Percentiles rank a stretch among this genome's conserved stretches.
These are phyloP conservation scores for Aspergillus versicolor DNA, from an alignment of 2,329 filamentous ascomycete species.

Conservation along the genomic window DNA sequence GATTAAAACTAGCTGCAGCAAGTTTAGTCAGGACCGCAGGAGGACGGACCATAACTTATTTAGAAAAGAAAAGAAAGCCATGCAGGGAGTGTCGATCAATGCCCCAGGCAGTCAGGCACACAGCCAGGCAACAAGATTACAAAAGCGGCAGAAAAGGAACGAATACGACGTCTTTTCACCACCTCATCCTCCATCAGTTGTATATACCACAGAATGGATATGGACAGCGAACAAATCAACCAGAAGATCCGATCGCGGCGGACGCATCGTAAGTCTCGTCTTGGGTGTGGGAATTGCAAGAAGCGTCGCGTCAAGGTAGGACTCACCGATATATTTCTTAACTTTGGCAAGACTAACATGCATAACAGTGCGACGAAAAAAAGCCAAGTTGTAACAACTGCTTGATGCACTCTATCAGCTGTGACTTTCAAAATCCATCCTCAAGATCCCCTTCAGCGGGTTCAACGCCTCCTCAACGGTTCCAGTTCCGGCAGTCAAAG, in stretches of 20 bases:
- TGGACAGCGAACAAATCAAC: conserved; percentile 4
- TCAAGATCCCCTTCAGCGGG: conserved; percentile 11
- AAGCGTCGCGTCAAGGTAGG: conserved; percentile 36
- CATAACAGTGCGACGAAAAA: conserved; percentile 35
- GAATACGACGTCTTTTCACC: conserved; percentile 12
- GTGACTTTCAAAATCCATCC: conserved; percentile 21
- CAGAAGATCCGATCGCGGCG: conserved; percentile 24
- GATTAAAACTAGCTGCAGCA: no score
- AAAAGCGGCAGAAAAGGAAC: conserved; percentile 12
- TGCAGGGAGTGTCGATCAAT: neutral
- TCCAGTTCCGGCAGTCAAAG: conserved; percentile 22
- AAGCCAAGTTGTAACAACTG: conserved; percentile 33
- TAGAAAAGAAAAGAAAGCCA: no score
- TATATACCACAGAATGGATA: neutral
- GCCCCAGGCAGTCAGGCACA: conserved; percentile 1
- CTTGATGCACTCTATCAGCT: conserved; percentile 26
- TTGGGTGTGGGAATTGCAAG: conserved; percentile 36
- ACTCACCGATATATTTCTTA: neutral
- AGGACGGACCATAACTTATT: no score
- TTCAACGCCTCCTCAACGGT: conserved; percentile 6
- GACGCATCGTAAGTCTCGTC: conserved; percentile 34
- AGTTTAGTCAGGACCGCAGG: no score
- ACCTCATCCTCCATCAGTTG: neutral
- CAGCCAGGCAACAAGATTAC: neutral
- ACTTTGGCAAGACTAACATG: neutral